Base-by-base conservation (phyloP, 768 basidiomycete genomes). In the Russula lepida region DNA sequence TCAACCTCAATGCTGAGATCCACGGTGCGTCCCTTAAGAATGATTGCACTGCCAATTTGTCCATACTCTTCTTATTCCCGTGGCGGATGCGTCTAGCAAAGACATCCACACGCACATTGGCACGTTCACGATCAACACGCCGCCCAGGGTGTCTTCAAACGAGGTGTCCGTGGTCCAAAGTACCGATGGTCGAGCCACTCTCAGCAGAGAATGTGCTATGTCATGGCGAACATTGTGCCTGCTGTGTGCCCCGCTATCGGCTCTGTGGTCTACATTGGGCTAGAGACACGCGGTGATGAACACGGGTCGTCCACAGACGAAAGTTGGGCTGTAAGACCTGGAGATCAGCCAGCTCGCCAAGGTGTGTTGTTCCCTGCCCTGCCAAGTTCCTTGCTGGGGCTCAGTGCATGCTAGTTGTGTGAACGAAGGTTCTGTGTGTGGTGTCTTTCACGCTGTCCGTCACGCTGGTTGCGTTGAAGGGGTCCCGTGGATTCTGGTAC, bases 261-360 rank as follows among this genome's bases (percentile, higher is more conserved):
- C 3, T 86, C 98, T 58, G 85, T 99, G 23, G 80, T 97, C 3
- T 99, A 98, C 71, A 98, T 97, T 2, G 97, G 97, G 0, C 74
- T 86, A 0, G 95, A 99, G 72, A 98, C 95, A 7, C 79, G 97
- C 97, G 1, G 95, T 98, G 25, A 93, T 99, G 92, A 99, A 99
- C 67, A 99, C 97, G 4, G 93, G 91, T 67, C 93, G 95, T 73
- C 95, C 97, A 0, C 88, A 86, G 66, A 98, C 95, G 1, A 99
- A 99, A 72, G 83, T 91, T 49, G 97, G 97, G 3, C 70, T 95
- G 50, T 71, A 98, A 58, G 97, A 99, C 74, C 68, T 92, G 52
- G 97, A 99, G 73, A 95, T 99, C 65, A 98, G 98, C 70, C 83
- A 84, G 50, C 81, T 99, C 41, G 93, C 97, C 4, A 99, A 99